Evolutionary conservation across 768 basidiomycete species (phyloP), one percentile per base, ranked within the genome.

Genomic region (Roridomyces roridus): DNA sequence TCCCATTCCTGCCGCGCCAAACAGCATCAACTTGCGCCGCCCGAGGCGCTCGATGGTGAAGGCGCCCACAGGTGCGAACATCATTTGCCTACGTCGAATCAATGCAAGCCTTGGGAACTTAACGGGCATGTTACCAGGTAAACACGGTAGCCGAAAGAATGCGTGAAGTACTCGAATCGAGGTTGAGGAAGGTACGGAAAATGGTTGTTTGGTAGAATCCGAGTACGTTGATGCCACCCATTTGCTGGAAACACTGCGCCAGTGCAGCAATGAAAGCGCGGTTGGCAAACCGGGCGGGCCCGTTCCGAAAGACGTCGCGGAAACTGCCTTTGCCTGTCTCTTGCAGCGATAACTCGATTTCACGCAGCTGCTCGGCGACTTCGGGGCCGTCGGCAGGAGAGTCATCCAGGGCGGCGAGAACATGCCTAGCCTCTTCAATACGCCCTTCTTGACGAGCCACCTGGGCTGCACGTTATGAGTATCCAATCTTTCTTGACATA

Each of bases 391-490:
- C 49, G 28, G 48, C 7, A 10, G 43, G 10, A 6, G 49, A 49
- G 25, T 55, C 61, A 37, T 63, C 61, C 21, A 63, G 39, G 12
- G 61, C 65, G 3, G 60, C 54, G 15, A 67, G 55, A 8, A 65
- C 65, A 24, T 51, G 50, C 14, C 55, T 44, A n/a, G 65, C 65
- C 18, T 67, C 65, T 36, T 57, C 55, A 23, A 65, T 51, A 34
- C 65, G 65, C 21, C 64, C 11, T 48, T 49, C 29, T 65, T 67
- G 21, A 64, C 54, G 14, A 67, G 64, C 57, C 60, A 67, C 15
- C 65, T 60, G 31, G 65, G 65, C 62, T 63, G 35, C 3, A 39
- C 15, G 10, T n/a, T 6, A 39, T 54, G 8, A 54, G 47, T 21
- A 34, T 18, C 20, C 23, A 8, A 25, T 34, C 31, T 5, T 8